Evolutionary conservation across 176 grass and related monocot genomes (phyloP).

Genomic region (Oryza glumipatula): DNA sequence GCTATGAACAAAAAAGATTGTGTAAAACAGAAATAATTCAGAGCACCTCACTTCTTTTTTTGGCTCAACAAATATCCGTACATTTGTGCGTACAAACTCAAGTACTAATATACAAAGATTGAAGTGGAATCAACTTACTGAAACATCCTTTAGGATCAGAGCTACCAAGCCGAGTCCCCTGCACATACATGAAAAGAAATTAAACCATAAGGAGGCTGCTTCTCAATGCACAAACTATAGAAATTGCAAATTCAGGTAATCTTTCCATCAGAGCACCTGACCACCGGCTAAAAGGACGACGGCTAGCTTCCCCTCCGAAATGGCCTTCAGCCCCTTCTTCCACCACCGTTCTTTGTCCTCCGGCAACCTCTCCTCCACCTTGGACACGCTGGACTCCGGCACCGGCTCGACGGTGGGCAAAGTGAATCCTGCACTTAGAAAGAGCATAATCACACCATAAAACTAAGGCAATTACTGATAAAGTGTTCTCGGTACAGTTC

Average conservation of each 20-base stretch:
- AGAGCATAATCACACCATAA: constrained; percentile 5
- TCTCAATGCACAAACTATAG: neutral
- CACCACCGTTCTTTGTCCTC: constrained; percentile 91
- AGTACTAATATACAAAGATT: constrained; percentile 23
- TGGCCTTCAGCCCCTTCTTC: constrained; percentile 92
- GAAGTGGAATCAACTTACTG: constrained; percentile 68
- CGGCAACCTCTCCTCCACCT: constrained; percentile 73
- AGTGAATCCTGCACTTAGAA: constrained; percentile 46
- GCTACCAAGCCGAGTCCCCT: constrained; percentile 93
- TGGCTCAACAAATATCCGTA: constrained; percentile 17
- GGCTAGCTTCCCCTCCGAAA: constrained; percentile 94
- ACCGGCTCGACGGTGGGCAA: constrained; percentile 72
- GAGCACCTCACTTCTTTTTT: neutral
- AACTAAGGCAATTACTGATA: neutral
- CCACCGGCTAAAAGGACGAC: constrained; percentile 94
- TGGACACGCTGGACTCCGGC: constrained; percentile 86
- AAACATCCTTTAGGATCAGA: constrained; percentile 97
- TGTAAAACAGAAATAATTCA: constrained; percentile 25
- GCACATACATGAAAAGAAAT: constrained; percentile 24
- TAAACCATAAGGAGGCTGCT: constrained; percentile 16
- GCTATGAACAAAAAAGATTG: neutral
- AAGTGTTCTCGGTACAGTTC: too few relatives aligned
- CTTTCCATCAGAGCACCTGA: constrained; percentile 61
- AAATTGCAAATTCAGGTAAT: constrained; percentile 4
- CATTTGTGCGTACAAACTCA: neutral